Evolutionary conservation across 129 eudicot species (phyloP).

Genomic region (Flaveria linearis): DNA sequence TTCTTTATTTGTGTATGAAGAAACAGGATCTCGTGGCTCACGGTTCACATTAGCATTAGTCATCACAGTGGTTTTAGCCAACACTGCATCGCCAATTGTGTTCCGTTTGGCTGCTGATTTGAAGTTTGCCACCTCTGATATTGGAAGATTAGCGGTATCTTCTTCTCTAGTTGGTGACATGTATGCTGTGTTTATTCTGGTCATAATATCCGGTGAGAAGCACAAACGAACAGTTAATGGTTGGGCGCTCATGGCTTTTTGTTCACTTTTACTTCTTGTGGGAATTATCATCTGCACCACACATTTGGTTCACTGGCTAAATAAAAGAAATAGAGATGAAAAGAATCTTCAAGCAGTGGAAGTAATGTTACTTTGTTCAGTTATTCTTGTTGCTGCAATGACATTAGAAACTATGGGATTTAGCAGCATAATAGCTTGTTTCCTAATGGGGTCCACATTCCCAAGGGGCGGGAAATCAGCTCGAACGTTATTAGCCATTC

Average conservation of each 20-base stretch:
- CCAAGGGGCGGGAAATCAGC: conserved; percentile 88
- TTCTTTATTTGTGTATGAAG: conserved; percentile 53
- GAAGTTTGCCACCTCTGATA: conserved; percentile 69
- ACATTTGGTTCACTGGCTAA: conserved; percentile 56
- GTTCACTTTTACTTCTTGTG: conserved; percentile 45
- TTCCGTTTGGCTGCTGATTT: conserved; percentile 71
- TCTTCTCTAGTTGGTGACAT: conserved; percentile 62
- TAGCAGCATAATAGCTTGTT: conserved; percentile 75
- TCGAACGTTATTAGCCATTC: conserved; percentile 65
- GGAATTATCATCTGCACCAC: conserved; percentile 48
- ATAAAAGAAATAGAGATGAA: conserved; percentile 56
- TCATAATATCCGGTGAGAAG: conserved; percentile 48
- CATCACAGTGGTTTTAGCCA: conserved; percentile 59
- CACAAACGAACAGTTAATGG: conserved; percentile 8
- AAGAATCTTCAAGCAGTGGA: conserved; percentile 74
- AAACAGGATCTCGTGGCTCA: conserved; percentile 52
- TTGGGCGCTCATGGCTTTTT: conserved; percentile 46
- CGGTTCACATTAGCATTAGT: conserved; percentile 49
- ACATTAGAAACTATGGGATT: conserved; percentile 65
- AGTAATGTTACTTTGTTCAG: conserved; percentile 52
- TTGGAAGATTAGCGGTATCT: conserved; percentile 78
- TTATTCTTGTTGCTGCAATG: conserved; percentile 63
- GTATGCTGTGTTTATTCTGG: conserved; percentile 52
- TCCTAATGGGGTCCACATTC: conserved; percentile 68
- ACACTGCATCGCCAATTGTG: conserved; percentile 77